phyloP scores from a whole-genome alignment of 257 asterid species.

The Apocynum venetum region DNA sequence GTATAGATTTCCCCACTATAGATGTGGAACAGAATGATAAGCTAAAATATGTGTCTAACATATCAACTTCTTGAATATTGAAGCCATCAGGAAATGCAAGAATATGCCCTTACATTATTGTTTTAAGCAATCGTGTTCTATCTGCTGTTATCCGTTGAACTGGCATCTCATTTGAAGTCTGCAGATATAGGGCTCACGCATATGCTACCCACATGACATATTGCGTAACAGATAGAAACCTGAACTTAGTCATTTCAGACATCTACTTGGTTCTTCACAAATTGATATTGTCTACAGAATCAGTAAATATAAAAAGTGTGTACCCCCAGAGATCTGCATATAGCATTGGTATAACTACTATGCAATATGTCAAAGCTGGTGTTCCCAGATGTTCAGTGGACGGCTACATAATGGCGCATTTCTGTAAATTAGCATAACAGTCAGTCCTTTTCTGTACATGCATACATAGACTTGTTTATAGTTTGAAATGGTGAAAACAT shows the following conservation, averaged over 20 bases:
- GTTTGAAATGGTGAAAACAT: neutral
- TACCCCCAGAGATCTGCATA: too few species aligned
- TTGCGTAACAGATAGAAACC: neutral
- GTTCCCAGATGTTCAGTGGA: neutral
- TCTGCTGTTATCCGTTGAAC: neutral
- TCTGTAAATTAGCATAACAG: neutral
- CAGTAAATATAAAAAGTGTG: neutral
- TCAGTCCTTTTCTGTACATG: neutral
- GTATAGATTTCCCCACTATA: neutral
- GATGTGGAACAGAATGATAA: neutral
- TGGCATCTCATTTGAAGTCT: neutral
- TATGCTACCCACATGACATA: neutral
- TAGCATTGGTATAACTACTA: neutral
- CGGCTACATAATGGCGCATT: neutral
- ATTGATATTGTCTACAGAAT: neutral
- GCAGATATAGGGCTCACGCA: neutral
- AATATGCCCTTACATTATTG: neutral
- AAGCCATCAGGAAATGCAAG: neutral
- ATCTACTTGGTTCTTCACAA: neutral
- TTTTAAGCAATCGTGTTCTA: neutral
- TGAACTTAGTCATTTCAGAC: neutral
- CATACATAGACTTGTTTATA: neutral
- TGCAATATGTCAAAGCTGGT: neutral
- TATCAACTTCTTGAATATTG: conserved; percentile 5
- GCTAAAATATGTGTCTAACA: too few species aligned